Base-by-base conservation (phyloP, 2,329 filamentous ascomycete genomes). In the Microdochium nivale region DNA sequence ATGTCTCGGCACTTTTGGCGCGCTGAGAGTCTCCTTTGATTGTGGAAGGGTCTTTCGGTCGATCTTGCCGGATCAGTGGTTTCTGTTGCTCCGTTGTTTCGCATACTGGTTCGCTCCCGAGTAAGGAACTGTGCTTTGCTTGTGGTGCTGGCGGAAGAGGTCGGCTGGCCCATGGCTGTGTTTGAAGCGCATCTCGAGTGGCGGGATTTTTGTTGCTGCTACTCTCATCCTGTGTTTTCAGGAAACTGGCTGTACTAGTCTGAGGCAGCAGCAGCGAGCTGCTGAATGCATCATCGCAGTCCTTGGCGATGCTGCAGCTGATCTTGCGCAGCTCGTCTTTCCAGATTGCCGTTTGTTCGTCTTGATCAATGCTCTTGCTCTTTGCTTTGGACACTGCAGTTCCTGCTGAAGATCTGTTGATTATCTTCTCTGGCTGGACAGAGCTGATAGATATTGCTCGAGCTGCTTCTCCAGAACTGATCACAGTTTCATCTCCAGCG, bases 261-360 rank as follows among this genome's bases (percentile, higher is more conserved):
- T 62, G 52, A 7, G 52, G 50, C 33, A 49, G 54, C 19, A 78
- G 67, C 11, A 80, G 58, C 10, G 75, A 77, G 59, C 86, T 83
- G 62, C 89, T 91, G 72, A 97, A 96, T 1, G 91, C 91, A 61
- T 94, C 88, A 62, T 97, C 91, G 62, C 91, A 95, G 53, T 94
- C 88, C 67, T 90, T 89, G 49, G 90, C 89, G 55, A 96, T 84
- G 60, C 90, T 90, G 60, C 81, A 82, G 59, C 90, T 95, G 52
- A 95, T 86, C 59, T 92, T 86, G 7, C 89, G 79, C 51, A 94
- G 80, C 64, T 96, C 91, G 53, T 90, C 89, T 59, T 81, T 84
- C 59, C 77, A 68, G 40, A 71, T 59, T 49, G 66, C 54, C n/a
- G 35, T 51, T 16, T 53, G 19, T 3, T 44, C 40, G 9, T 23